These are phyloP conservation scores for Groenewaldozyma sp. DNA, from an alignment of 1,139 yeast genomes.

Conservation along the genomic window DNA sequence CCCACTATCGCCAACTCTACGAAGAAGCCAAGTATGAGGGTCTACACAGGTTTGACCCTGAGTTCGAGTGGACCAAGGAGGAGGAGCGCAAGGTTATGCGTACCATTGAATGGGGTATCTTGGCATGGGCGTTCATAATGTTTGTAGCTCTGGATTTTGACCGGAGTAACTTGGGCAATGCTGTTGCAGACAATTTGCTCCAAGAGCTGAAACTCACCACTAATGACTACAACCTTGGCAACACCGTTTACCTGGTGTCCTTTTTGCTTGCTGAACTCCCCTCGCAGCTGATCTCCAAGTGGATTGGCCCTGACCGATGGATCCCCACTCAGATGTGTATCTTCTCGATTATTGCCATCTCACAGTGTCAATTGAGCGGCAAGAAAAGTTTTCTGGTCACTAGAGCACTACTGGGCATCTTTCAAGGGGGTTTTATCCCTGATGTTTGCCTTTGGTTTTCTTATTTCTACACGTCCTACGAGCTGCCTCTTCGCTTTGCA, in stretches of 20 bases:
- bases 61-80: conserved; percentile 37
- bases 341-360: conserved; percentile 44
- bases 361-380: conserved; percentile 35
- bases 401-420: conserved; percentile 38
- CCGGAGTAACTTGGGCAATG: conserved; percentile 42
- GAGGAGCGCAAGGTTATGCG: conserved; percentile 38
- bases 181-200: conserved; percentile 41
- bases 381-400: conserved; percentile 34
- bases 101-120: conserved; percentile 38
- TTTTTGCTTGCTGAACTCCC: conserved; percentile 46
- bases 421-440: conserved; percentile 50
- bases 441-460: conserved; percentile 45
- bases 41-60: conserved; percentile 38
- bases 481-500: conserved; percentile 41
- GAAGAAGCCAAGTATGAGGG: conserved; percentile 40
- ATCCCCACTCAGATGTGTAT: conserved; percentile 42
- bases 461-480: conserved; percentile 43
- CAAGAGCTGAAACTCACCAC: conserved; percentile 38
- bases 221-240: conserved; percentile 42
- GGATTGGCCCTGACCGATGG: conserved; percentile 47
- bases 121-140: conserved; percentile 40
- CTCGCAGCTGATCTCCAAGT: conserved; percentile 44
- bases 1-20: conserved; percentile 35
- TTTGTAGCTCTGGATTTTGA: conserved; percentile 45
- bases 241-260: conserved; percentile 36